A percentile compares a stretch with the other conserved stretches of the same genome.
Evolutionary conservation across 495 filamentous ascomycete genomes (phyloP).

Genomic region (Acidiella bohemica): DNA sequence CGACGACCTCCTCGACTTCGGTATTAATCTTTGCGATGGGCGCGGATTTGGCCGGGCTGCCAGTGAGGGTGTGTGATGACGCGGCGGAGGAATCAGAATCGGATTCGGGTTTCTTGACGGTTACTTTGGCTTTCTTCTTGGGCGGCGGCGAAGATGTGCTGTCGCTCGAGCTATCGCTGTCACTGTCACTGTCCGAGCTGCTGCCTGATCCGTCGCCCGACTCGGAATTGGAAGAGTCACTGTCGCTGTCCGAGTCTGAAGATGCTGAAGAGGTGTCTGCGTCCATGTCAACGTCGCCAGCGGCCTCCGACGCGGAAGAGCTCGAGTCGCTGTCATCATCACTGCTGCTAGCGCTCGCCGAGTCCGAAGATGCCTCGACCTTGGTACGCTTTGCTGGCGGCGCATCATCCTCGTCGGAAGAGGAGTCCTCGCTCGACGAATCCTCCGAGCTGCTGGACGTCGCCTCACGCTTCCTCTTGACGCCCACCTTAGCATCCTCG

Average conservation of each 20-base stretch:
- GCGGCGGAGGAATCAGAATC: constrained; percentile 5
- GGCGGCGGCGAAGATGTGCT: constrained; percentile 6
- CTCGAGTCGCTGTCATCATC: neutral
- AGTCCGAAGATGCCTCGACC: constrained; percentile 4
- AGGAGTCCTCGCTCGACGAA: constrained; percentile 6
- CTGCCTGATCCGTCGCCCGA: neutral
- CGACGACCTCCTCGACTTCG: no score
- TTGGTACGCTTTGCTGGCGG: constrained; percentile 9
- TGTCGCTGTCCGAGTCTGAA: constrained; percentile 12
- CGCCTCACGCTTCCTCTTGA: constrained; percentile 13
- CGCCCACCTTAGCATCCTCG: constrained; percentile 1
- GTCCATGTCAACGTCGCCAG: neutral
- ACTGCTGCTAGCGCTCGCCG: neutral
- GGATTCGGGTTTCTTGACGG: neutral
- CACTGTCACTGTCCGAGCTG: constrained; percentile 4
- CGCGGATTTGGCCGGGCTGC: constrained; percentile 5
- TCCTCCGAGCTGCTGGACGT: constrained; percentile 10
- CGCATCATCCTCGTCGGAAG: constrained; percentile 2
- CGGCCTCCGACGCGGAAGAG: constrained; percentile 1
- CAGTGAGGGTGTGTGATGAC: constrained; percentile 15
- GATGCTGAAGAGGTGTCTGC: neutral
- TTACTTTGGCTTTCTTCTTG: constrained; percentile 14
- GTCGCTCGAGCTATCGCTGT: constrained; percentile 2
- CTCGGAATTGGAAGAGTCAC: neutral
- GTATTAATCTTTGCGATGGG: neutral